phyloP scores from a whole-genome alignment of 2,329 filamentous ascomycete genomes.

The Penicillium sp. region DNA sequence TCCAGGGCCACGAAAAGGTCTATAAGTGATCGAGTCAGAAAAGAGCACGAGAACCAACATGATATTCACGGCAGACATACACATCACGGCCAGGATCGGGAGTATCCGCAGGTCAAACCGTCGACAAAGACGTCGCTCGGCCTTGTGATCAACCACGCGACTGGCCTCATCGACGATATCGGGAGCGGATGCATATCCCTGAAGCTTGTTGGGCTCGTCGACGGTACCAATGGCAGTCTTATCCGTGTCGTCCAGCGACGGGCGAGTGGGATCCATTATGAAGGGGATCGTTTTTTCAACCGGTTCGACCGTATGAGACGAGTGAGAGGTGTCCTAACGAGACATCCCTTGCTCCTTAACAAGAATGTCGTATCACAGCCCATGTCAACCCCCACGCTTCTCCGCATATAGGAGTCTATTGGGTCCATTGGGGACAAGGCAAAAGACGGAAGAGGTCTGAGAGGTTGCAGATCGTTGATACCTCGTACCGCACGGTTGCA shows the following conservation, averaged over 20 bases:
- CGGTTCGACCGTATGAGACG: background rate
- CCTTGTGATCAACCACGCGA: slow-evolving; percentile 42
- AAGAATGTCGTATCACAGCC: slow-evolving; percentile 20
- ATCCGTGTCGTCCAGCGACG: slow-evolving; percentile 14
- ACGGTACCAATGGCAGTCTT: slow-evolving; percentile 14
- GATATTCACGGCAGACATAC: slow-evolving; percentile 17
- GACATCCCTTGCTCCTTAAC: slow-evolving; percentile 17
- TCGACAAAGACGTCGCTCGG: slow-evolving; percentile 49
- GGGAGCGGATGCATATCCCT: slow-evolving; percentile 17
- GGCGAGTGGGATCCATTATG: slow-evolving; percentile 4
- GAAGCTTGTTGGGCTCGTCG: slow-evolving; percentile 18
- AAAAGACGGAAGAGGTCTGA: background rate
- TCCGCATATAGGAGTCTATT: slow-evolving; percentile 13
- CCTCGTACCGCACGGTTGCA: slow-evolving; percentile 13
- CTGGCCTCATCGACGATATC: slow-evolving; percentile 28
- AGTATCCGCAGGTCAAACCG: slow-evolving; percentile 51
- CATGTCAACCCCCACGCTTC: slow-evolving; percentile 21
- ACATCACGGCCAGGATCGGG: slow-evolving; percentile 58
- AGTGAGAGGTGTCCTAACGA: slow-evolving; percentile 3
- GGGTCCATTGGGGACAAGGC: background rate
- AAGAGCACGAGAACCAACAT: background rate
- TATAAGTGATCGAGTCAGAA: slow-evolving; percentile 8
- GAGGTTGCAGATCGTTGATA: slow-evolving; percentile 10
- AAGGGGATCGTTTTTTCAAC: too few species aligned
- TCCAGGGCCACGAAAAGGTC: slow-evolving; percentile 55